Conservation (phyloP, 768 basidiomycete genomes). For the Russula emetica region DNA sequence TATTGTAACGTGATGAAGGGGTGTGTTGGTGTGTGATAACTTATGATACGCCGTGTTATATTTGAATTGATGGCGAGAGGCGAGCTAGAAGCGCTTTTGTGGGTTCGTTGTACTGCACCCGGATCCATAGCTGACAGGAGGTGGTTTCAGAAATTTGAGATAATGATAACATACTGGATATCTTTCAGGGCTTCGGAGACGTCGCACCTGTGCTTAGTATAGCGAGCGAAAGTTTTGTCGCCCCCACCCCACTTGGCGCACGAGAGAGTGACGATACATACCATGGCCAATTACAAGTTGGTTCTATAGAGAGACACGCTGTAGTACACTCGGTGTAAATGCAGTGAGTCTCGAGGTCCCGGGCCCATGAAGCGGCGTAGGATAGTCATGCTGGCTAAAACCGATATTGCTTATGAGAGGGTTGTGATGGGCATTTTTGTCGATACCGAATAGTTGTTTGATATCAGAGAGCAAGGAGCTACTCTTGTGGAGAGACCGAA, state of each 20-base stretch:
- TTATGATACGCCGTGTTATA: neutral
- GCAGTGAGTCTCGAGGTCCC: no score
- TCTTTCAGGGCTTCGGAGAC: neutral
- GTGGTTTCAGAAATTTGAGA: neutral
- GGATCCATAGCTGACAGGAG: neutral
- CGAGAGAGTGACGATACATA: neutral
- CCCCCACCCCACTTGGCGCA: neutral
- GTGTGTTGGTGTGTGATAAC: neutral
- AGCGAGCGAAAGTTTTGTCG: neutral
- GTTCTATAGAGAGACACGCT: neutral
- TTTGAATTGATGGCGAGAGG: neutral
- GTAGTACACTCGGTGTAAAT: no score
- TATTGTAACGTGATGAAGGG: neutral
- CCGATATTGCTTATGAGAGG: neutral
- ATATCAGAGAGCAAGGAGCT: neutral
- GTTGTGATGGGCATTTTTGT: neutral
- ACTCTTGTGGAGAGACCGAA: neutral
- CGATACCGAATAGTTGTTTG: neutral
- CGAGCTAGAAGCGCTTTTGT: neutral
- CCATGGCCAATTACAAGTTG: neutral
- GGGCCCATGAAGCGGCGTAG: no score
- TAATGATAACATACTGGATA: neutral
- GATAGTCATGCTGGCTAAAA: neutral
- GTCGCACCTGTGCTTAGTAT: neutral
- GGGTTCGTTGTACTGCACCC: neutral